Conservation (phyloP, 306 rosid genomes). For the Heteromeles arbutifolia region DNA sequence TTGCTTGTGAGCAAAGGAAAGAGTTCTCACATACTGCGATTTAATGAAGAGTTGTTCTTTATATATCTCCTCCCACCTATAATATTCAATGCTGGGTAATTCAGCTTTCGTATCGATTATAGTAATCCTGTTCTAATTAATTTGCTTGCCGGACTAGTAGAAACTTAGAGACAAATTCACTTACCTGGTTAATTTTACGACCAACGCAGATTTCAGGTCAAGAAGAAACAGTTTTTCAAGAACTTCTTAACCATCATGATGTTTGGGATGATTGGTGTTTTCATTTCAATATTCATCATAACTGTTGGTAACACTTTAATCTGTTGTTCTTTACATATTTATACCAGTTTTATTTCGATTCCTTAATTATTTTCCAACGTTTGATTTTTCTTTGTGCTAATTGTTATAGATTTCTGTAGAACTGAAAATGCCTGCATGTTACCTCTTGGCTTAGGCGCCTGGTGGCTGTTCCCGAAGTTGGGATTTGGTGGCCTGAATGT, state of each 20-base stretch:
- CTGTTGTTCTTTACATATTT: neutral
- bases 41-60: constrained; percentile 80
- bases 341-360: neutral
- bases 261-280: constrained; percentile 82
- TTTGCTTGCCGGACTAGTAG: neutral
- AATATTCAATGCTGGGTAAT: constrained; percentile 92
- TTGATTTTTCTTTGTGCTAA: neutral
- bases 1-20: constrained; percentile 59
- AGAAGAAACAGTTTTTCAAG: constrained; percentile 86
- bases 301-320: constrained; percentile 39
- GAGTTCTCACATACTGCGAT: constrained; percentile 70
- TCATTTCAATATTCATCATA: constrained; percentile 57
- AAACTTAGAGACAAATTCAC: neutral
- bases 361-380: neutral
- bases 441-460: constrained; percentile 54
- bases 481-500: constrained; percentile 48
- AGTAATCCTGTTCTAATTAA: neutral
- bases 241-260: constrained; percentile 84
- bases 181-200: neutral
- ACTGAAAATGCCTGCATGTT: constrained; percentile 22
- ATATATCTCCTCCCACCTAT: constrained; percentile 95
- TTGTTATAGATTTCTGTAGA: neutral
- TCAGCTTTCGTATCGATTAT: neutral
- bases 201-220: constrained; percentile 84
- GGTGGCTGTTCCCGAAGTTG: constrained; percentile 78